Evolutionary conservation across 768 basidiomycete genomes (phyloP).

Genomic region (Pholiota microspora): DNA sequence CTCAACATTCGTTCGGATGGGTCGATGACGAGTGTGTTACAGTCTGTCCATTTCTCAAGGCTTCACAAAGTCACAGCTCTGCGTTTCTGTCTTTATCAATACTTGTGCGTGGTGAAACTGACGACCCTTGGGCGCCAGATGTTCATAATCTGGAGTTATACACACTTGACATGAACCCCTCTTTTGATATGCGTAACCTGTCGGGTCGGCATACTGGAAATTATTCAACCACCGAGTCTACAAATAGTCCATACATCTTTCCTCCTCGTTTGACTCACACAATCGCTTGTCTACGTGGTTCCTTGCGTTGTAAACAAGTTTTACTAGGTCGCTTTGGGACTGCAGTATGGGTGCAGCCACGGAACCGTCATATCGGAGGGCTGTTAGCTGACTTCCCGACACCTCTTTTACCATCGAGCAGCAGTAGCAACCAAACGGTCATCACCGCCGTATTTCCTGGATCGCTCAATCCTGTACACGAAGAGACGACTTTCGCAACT

Average conservation of each 20-base stretch:
- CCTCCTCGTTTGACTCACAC: constrained; percentile 42
- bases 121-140: constrained; percentile 58
- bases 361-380: constrained; percentile 38
- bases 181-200: constrained; percentile 11
- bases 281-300: constrained; percentile 43
- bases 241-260: constrained; percentile 35
- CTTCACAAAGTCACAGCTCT: neutral
- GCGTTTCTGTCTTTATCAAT: constrained; percentile 36
- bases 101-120: constrained; percentile 55
- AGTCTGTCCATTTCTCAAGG: constrained; percentile 12
- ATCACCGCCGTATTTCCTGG: constrained; percentile 53
- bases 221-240: too few relatives aligned
- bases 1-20: constrained; percentile 62
- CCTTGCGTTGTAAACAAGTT: constrained; percentile 53
- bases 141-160: constrained; percentile 52
- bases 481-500: too few relatives aligned
- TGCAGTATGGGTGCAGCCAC: constrained; percentile 63
- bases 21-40: constrained; percentile 54
- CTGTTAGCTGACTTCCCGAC: constrained; percentile 27
- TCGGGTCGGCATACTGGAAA: neutral
- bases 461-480: constrained; percentile 27
- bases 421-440: constrained; percentile 35
- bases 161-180: constrained; percentile 38
- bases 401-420: constrained; percentile 17
- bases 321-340: constrained; percentile 54